Percentiles rank a stretch among this genome's conserved stretches.
These are phyloP conservation scores for Verticillium alfalfae DNA, from an alignment of 2,329 filamentous ascomycete species.

Conservation along the genomic window DNA sequence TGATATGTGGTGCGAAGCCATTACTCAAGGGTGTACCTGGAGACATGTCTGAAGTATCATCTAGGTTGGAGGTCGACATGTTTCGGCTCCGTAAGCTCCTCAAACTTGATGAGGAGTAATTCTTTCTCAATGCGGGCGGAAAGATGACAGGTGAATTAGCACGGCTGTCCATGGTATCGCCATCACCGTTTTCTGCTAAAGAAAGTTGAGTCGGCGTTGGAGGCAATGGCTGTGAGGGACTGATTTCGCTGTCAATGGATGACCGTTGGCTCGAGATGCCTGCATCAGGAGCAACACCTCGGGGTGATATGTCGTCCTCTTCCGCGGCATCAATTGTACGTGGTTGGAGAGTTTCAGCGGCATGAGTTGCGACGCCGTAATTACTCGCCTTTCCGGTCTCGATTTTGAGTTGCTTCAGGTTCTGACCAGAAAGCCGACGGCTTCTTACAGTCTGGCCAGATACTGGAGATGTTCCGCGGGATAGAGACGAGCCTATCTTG, in stretches of 20 bases:
- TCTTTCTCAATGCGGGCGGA: constrained; percentile 53
- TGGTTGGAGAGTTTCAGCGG: not conserved
- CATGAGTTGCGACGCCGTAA: not conserved
- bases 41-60: constrained; percentile 61
- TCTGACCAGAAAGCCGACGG: constrained; percentile 74
- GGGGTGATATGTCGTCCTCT: not conserved
- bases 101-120: constrained; percentile 65
- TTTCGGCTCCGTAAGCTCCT: constrained; percentile 70
- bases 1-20: constrained; percentile 40
- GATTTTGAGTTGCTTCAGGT: constrained; percentile 79
- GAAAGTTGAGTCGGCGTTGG: constrained; percentile 19
- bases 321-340: not conserved
- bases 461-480: constrained; percentile 17
- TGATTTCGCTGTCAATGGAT: constrained; percentile 2
- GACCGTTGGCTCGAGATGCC: not conserved
- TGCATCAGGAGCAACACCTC: not conserved
- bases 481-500: constrained; percentile 12
- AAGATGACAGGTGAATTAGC: constrained; percentile 47
- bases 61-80: constrained; percentile 58
- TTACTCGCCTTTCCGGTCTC: constrained; percentile 51
- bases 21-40: constrained; percentile 70
- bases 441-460: constrained; percentile 57
- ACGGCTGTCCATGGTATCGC: constrained; percentile 32
- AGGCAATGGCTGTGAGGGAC: constrained; percentile 9
- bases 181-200: constrained; percentile 22